Conservation (phyloP, 305 asterid species). For the Fraxinus velutina region DNA sequence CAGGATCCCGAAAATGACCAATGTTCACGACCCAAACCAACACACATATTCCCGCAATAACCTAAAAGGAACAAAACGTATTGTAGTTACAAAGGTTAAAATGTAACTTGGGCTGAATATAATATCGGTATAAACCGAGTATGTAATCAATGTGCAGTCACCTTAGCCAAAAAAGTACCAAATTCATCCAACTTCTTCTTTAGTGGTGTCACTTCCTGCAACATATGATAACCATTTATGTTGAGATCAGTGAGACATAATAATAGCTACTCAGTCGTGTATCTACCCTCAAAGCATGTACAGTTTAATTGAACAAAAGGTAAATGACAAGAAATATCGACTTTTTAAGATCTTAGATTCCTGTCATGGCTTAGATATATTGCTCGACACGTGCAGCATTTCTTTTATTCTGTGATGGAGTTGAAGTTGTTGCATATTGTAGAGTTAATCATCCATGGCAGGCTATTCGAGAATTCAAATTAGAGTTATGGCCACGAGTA, state of each 20-base stretch:
- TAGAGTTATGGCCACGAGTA: not conserved
- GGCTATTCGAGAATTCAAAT: not conserved
- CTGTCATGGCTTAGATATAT: not conserved
- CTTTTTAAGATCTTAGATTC: constrained; percentile 12
- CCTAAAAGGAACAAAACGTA: constrained; percentile 51
- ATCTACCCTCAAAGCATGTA: constrained; percentile 12
- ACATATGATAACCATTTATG: constrained; percentile 25
- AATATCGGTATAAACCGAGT: constrained; percentile 3
- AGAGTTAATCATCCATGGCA: not conserved
- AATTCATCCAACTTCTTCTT: constrained; percentile 97
- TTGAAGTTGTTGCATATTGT: constrained; percentile 6
- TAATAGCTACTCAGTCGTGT: constrained; percentile 18
- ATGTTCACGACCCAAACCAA: constrained; percentile 98
- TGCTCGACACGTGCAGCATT: not conserved
- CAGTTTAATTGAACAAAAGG: constrained; percentile 7
- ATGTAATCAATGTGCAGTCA: constrained; percentile 25
- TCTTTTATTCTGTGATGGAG: not conserved
- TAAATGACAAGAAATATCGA: constrained; percentile 4
- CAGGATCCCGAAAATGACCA: constrained; percentile 95
- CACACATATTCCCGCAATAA: constrained; percentile 95
- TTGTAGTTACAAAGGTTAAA: constrained; percentile 12
- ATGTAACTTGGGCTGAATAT: constrained; percentile 26
- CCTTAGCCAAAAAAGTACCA: constrained; percentile 88
- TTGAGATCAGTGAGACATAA: not conserved
- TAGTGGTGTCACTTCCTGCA: constrained; percentile 92